A percentile compares a stretch with the other conserved stretches of the same genome.
phyloP scores from a whole-genome alignment of 805 yeast genomes.

The Ascoidea tarda region DNA sequence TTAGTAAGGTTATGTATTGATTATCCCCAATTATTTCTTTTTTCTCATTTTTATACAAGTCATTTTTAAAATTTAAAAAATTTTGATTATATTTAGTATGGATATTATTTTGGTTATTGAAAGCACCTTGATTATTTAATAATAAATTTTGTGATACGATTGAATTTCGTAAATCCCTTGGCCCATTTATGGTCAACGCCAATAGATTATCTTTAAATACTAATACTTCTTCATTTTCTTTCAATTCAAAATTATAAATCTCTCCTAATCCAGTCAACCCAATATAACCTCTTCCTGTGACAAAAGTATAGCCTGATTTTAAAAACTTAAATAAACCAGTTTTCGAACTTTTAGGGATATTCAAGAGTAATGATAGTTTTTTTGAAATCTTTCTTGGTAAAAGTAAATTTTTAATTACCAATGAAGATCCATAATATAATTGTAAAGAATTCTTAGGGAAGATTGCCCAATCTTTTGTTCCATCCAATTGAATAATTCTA shows the following conservation, averaged over 20 bases:
- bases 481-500: slow-evolving; percentile 35
- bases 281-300: slow-evolving; percentile 28
- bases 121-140: too few relatives aligned
- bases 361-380: background rate
- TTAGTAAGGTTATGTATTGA: background rate
- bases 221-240: slow-evolving; percentile 22
- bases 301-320: slow-evolving; percentile 19
- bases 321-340: background rate
- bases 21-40: background rate
- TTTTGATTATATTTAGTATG: background rate
- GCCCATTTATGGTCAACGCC: slow-evolving; percentile 28
- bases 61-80: background rate
- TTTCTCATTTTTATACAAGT: background rate
- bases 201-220: slow-evolving; percentile 23
- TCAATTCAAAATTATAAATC: slow-evolving; percentile 22
- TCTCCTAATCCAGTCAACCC: slow-evolving; percentile 28
- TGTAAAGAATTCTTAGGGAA: slow-evolving; percentile 33
- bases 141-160: slow-evolving; percentile 1
- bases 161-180: slow-evolving; percentile 18
- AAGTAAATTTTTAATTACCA: slow-evolving; percentile 22
- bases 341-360: background rate
- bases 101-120: too few relatives aligned
- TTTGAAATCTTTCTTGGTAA: slow-evolving; percentile 26
- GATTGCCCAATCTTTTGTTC: slow-evolving; percentile 49
- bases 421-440: slow-evolving; percentile 37